Percentiles rank a stretch among this genome's conserved stretches.
phyloP scores from a whole-genome alignment of 352 stramenopile species.

The Thraustochytrium striatum region DNA sequence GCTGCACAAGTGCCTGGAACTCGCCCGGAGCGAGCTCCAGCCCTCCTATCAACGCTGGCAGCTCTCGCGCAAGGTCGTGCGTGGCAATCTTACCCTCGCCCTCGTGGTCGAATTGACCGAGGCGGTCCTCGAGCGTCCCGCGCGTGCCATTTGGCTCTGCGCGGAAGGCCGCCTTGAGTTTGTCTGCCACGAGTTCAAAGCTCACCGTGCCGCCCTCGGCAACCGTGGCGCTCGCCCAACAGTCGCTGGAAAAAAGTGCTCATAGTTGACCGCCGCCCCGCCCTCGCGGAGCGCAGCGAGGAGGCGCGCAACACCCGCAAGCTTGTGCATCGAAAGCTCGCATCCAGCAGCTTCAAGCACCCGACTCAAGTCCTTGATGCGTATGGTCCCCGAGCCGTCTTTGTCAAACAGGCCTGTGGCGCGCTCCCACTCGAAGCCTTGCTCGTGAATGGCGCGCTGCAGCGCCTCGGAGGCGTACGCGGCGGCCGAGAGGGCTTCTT shows the following conservation, averaged over 20 bases:
- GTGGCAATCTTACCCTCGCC: conserved; percentile 5
- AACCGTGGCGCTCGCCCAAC: neutral
- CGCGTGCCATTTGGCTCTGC: neutral
- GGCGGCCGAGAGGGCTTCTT: too few relatives aligned
- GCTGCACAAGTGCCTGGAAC: conserved; percentile 14
- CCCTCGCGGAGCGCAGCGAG: neutral
- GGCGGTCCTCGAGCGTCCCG: neutral
- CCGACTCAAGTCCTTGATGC: neutral
- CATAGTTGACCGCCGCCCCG: conserved; percentile 28
- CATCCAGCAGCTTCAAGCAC: conserved; percentile 3
- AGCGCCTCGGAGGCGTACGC: too few relatives aligned
- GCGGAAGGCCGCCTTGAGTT: conserved; percentile 2
- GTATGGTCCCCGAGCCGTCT: conserved; percentile 21
- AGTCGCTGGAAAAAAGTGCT: conserved; percentile 33
- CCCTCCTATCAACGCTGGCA: conserved; percentile 3
- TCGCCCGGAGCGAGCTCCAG: conserved; percentile 14
- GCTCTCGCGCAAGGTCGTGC: neutral
- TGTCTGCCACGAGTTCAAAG: conserved; percentile 14
- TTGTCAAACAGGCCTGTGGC: neutral
- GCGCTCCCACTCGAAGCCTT: conserved; percentile 15
- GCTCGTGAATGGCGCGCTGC: neutral
- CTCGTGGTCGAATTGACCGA: conserved; percentile 14
- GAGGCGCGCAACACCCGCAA: neutral
- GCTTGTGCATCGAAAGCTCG: neutral
- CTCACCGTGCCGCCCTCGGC: neutral